Percentiles rank a stretch among this genome's conserved stretches.
Conservation (phyloP, 768 basidiomycete species). For the Jaapia argillacea region DNA sequence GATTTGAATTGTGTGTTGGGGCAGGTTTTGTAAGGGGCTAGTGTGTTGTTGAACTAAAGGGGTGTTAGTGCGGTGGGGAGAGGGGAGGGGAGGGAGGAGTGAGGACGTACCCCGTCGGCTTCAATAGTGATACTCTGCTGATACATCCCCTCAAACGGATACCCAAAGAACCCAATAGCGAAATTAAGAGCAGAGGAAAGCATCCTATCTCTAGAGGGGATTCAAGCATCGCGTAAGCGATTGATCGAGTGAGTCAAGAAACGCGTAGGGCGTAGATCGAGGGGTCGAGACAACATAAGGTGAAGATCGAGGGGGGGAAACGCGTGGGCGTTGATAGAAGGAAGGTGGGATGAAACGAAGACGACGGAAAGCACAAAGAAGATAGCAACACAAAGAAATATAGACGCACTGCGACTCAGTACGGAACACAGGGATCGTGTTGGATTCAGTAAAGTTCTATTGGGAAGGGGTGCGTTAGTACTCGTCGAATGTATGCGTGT, state of each 20-base stretch:
- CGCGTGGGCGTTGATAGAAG: too few species aligned
- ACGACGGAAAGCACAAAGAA: neutral
- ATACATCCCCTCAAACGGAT: constrained; percentile 33
- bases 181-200: constrained; percentile 42
- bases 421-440: constrained; percentile 38
- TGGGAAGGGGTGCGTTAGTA: neutral
- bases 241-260: too few species aligned
- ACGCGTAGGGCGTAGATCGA: too few species aligned
- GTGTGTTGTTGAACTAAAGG: constrained; percentile 49
- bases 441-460: constrained; percentile 29
- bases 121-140: constrained; percentile 34
- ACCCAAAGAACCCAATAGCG: constrained; percentile 42
- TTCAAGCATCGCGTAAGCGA: too few species aligned
- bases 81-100: constrained; percentile 3
- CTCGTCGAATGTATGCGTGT: constrained; percentile 17
- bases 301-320: too few species aligned
- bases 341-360: too few species aligned
- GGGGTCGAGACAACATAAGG: too few species aligned
- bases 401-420: constrained; percentile 35
- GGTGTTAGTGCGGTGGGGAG: neutral
- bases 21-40: constrained; percentile 80
- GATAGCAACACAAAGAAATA: neutral
- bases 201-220: constrained; percentile 32
- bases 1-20: constrained; percentile 39
- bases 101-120: constrained; percentile 20